Evolutionary conservation across 2,329 filamentous ascomycete genomes (phyloP), one percentile per base, ranked within the genome.

Genomic region (Epichloe sylvatica): DNA sequence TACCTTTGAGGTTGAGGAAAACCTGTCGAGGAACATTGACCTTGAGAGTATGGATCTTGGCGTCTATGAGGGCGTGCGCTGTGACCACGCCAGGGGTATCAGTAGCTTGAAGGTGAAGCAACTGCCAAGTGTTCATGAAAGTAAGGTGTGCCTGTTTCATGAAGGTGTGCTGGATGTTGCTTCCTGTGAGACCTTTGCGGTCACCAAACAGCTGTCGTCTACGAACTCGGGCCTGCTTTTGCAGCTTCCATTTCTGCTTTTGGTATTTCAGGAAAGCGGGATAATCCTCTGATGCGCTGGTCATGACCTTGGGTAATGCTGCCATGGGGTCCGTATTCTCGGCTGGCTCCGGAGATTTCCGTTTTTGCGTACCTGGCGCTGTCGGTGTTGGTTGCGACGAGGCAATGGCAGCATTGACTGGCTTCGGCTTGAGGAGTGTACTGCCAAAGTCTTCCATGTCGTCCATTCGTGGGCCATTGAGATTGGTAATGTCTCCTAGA

Each of bases 171-270:
- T 81, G 78, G 56, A 84, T 77, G 53, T 80, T 79, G 61, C 67
- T 77, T 38, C 56, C 63, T 7, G 59, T 55, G 39, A 62, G 57
- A 11, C 72, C 71, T 52, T 82, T 78, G 51, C 84, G 83, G 59
- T 98, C 91, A 52, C 92, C 92, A 59, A 98, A 98, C 1, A 98
- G 73, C 63, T 98, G 92, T 45, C 91, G 80, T 55, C 94, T 78
- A 41, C 91, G 82, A 52, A 83, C 76, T 21, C 92, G 81, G 35
- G 91, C 89, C 63, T 94, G 85, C 61, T 89, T 94, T 64, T 99
- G 92, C 37, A 97, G 84, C 70, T 91, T 96, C 92, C 92, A 99
- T 67, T 98, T 98, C 69, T 90, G 81, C 67, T 99, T 99, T 64
- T 98, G 92, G 60, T 97, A 97, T 60, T 84, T 77, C 48, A 99